Percentiles rank a stretch among this genome's conserved stretches.
Conservation (phyloP, 2,329 filamentous ascomycete species). For the Fonsecaea pugnacius region DNA sequence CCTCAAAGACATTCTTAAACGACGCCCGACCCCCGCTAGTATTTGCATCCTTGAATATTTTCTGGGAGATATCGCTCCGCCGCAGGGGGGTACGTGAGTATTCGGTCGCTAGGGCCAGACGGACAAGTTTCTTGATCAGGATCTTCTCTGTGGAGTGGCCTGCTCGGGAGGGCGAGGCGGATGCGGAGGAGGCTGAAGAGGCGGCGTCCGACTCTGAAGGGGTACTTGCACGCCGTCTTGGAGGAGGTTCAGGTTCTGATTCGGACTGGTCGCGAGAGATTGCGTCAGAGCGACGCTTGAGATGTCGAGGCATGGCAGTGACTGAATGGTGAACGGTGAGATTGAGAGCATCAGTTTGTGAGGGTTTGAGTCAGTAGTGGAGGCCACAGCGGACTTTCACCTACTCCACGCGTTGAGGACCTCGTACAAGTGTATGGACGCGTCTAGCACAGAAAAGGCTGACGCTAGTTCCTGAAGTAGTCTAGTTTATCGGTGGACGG, state of each 20-base stretch:
- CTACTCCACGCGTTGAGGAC: constrained; percentile 2
- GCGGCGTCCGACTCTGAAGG: constrained; percentile 21
- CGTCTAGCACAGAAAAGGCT: neutral
- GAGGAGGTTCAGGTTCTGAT: constrained; percentile 18
- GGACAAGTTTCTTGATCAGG: constrained; percentile 65
- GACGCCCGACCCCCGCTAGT: constrained; percentile 52
- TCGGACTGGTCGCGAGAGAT: constrained; percentile 35
- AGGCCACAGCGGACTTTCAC: neutral
- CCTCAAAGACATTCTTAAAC: constrained; percentile 77
- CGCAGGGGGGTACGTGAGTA: constrained; percentile 63
- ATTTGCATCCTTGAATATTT: constrained; percentile 67
- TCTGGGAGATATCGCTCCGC: constrained; percentile 61
- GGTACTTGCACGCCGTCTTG: constrained; percentile 19
- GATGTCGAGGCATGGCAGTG: constrained; percentile 29
- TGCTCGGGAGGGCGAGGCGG: constrained; percentile 18
- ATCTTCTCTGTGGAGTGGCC: constrained; percentile 39
- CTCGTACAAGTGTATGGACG: constrained; percentile 5
- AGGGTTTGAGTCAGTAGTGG: neutral
- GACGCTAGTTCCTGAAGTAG: neutral
- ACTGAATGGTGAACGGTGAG: neutral
- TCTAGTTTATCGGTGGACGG: neutral
- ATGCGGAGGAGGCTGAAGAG: constrained; percentile 20
- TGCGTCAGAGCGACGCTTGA: constrained; percentile 35
- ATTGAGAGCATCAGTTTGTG: neutral
- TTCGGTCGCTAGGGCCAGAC: constrained; percentile 64